Evolutionary conservation across 1,139 yeast species (phyloP).

Genomic region (Candida glucosophila): DNA sequence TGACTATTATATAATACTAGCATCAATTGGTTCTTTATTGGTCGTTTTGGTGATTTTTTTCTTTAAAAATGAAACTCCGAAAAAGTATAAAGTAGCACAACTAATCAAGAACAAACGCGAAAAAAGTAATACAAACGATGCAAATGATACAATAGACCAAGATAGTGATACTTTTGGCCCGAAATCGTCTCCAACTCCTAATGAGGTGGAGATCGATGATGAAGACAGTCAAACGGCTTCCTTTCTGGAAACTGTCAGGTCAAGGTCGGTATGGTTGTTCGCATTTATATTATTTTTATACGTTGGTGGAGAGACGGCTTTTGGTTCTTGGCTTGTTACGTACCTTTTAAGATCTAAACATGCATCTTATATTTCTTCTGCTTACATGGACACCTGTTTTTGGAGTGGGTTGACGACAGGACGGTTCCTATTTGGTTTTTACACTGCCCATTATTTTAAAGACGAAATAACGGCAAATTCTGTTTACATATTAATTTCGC

Average conservation of each 20-base stretch:
- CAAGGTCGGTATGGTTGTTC: conserved; percentile 38
- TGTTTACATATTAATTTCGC: conserved; percentile 19
- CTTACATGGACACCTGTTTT: conserved; percentile 54
- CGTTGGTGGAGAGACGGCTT: conserved; percentile 61
- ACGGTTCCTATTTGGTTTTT: conserved; percentile 50
- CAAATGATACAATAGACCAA: too few species aligned
- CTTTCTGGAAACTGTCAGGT: conserved; percentile 15
- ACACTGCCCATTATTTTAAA: conserved; percentile 41
- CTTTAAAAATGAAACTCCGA: conserved; percentile 47
- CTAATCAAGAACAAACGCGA: conserved; percentile 9
- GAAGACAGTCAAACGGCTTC: conserved; percentile 10
- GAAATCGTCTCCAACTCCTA: too few species aligned
- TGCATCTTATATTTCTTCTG: conserved; percentile 36
- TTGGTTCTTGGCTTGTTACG: conserved; percentile 62
- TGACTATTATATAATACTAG: conserved; percentile 32
- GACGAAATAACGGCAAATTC: conserved; percentile 39
- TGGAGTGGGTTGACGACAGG: conserved; percentile 65
- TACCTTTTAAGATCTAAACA: conserved; percentile 44
- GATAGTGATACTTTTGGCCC: background rate
- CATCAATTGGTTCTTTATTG: conserved; percentile 16
- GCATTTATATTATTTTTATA: conserved; percentile 48
- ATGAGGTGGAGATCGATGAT: background rate
- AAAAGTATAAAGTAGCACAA: conserved; percentile 38
- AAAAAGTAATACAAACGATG: conserved; percentile 2
- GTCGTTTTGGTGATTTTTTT: conserved; percentile 14